Percentiles rank a stretch among this genome's conserved stretches.
These are phyloP conservation scores for Metarhizium anisopliae DNA, from an alignment of 2,329 filamentous ascomycete genomes.

Conservation along the genomic window DNA sequence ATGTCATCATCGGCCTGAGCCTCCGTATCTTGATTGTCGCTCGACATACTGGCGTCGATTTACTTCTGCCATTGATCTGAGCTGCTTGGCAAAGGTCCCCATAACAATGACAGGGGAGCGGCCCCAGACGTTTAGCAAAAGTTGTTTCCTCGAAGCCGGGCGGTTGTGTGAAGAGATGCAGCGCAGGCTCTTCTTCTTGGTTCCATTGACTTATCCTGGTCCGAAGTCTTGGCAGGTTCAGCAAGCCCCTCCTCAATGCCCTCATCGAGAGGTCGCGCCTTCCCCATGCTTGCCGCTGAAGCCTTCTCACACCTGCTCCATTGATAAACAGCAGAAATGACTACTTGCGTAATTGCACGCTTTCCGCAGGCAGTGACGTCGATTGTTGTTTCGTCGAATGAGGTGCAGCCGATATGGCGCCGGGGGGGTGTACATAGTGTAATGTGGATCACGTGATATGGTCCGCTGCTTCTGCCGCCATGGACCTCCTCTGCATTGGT, in stretches of 20 bases:
- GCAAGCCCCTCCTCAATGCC: not conserved
- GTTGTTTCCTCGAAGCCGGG: not conserved
- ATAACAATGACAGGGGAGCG: not conserved
- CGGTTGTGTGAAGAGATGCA: too few species aligned
- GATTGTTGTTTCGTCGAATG: not conserved
- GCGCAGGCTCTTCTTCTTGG: too few species aligned
- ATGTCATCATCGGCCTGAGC: not conserved
- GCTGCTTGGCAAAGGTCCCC: not conserved
- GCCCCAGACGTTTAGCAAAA: not conserved
- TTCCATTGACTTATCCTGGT: not conserved
- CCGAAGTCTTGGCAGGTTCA: not conserved
- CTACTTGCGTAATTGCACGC: not conserved
- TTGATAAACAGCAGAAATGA: not conserved
- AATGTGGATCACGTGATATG: conserved; percentile 1
- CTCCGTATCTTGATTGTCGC: not conserved
- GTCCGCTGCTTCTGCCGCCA: not conserved
- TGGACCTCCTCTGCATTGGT: conserved; percentile 1
- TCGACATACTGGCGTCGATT: not conserved
- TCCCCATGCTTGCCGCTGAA: not conserved
- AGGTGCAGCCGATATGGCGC: not conserved
- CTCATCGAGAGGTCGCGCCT: not conserved
- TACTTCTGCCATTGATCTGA: not conserved
- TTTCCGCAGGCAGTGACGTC: not conserved
- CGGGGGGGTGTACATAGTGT: not conserved
- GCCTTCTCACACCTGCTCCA: not conserved